phyloP scores from a whole-genome alignment of 1,139 yeast species.

The Debaryomyces subglobosus region DNA sequence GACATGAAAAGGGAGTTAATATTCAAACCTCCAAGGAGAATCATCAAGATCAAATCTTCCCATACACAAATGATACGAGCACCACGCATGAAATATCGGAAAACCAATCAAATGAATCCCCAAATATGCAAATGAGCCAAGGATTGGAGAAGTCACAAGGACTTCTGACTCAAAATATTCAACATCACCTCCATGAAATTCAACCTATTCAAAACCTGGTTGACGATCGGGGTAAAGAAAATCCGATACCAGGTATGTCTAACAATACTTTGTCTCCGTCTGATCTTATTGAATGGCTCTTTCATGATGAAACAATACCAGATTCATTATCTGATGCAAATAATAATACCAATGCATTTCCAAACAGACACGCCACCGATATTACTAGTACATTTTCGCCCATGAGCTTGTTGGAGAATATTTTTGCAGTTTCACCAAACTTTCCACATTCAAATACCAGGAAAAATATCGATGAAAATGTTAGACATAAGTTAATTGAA shows the following conservation, averaged over 20 bases:
- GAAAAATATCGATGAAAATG: constrained; percentile 27
- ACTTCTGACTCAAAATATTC: not conserved
- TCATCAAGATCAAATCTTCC: not conserved
- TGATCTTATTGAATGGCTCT: constrained; percentile 34
- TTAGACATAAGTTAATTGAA: constrained; percentile 30
- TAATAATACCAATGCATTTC: constrained; percentile 9
- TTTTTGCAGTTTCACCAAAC: constrained; percentile 35
- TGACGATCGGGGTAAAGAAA: not conserved
- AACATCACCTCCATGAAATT: not conserved
- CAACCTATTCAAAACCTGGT: not conserved
- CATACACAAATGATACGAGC: not conserved
- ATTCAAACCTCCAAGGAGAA: not conserved
- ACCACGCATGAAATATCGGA: not conserved
- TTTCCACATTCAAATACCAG: constrained; percentile 31
- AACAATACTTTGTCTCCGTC: constrained; percentile 26
- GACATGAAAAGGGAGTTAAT: constrained; percentile 11
- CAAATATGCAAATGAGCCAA: not conserved
- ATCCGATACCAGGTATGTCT: not conserved
- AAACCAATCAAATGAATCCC: not conserved
- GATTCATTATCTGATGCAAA: constrained; percentile 5
- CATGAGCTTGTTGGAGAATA: constrained; percentile 30
- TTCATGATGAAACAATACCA: constrained; percentile 25
- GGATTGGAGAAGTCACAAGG: not conserved
- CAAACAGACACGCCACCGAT: constrained; percentile 16
- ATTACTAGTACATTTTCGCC: constrained; percentile 26